Evolutionary conservation across 2,329 filamentous ascomycete species (phyloP).

Genomic region (Chrysosporium queenslandicum): DNA sequence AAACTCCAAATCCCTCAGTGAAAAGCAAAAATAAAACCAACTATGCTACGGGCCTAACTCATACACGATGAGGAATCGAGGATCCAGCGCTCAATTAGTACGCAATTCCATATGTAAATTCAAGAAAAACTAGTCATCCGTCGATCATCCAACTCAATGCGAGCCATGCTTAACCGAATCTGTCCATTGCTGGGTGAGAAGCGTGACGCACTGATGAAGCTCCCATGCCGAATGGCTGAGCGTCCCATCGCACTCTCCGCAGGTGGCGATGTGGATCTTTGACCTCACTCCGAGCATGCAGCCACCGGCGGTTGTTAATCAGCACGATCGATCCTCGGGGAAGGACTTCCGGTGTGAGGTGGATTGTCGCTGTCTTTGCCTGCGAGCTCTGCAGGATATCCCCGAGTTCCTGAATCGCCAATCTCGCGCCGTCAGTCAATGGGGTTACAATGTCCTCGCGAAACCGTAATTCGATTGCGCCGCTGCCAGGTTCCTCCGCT

Average conservation of each 20-base stretch:
- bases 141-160: too few relatives aligned
- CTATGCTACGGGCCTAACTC: too few relatives aligned
- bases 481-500: constrained; percentile 9
- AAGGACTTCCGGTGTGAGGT: constrained; percentile 22
- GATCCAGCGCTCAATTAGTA: too few relatives aligned
- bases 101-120: too few relatives aligned
- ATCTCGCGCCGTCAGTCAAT: constrained; percentile 20
- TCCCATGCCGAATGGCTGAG: constrained; percentile 19
- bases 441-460: constrained; percentile 26
- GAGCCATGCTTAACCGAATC: neutral
- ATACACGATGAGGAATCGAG: too few relatives aligned
- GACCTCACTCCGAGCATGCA: constrained; percentile 30
- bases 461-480: constrained; percentile 20
- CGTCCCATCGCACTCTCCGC: constrained; percentile 30
- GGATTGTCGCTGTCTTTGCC: constrained; percentile 15
- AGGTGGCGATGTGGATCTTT: constrained; percentile 30
- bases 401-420: constrained; percentile 27
- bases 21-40: neutral
- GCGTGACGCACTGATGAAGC: too few relatives aligned
- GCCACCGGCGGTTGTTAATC: constrained; percentile 30
- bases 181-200: too few relatives aligned
- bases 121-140: neutral
- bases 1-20: neutral
- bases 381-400: constrained; percentile 17
- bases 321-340: constrained; percentile 27